Evolutionary conservation across 208 protist genomes (phyloP), one percentile per base, ranked within the genome.

Genomic region (Wallacemonas rigidus): DNA sequence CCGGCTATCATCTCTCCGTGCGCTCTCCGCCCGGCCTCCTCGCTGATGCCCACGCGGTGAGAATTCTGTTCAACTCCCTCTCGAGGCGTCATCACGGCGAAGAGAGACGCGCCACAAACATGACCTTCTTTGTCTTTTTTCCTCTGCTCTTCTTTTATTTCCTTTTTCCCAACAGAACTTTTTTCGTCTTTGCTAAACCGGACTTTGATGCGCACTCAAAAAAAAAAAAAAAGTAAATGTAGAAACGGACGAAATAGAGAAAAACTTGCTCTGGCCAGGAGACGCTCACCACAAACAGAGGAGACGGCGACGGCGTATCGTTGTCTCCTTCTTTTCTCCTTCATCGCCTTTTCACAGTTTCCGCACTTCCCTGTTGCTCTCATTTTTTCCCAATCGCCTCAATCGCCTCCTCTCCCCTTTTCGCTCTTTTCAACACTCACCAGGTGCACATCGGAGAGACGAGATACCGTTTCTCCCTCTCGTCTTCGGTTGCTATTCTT

Each of bases 341-440:
- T 26, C 26, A 26, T 26, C 26, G 26, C 26, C 26, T 26, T 26
- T 26, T 26, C 26, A 26, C 26, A 26, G 26, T 26, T 26, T 26
- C 26, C 26, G 26, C 26, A 12, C 45, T 50, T 9, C 41, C 8
- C 41, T 39, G 26, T 26, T 0, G 26, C 60, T 62, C 57, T 43
- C 57, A 11, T 14, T 75, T 15, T 12, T 65, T 45, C 40, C 67
- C 40, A 51, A 62, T 56, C 38, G 55, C 56, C 56, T 35, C 36
- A 14, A 26, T 17, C 36, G 35, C 67, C 17, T 41, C 3, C 51
- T 11, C 39, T n/a, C 14, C 3, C 43, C 43, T 11, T 48, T 56
- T 40, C 36, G 40, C n/a, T 36, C 40, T 69, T 71, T 44, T 8
- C 48, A 8, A 15, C 64, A 61, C 15, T 15, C 2, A 14, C 45